Evolutionary conservation across 768 basidiomycete species (phyloP).

Genomic region (Suillus cothurnatus): DNA sequence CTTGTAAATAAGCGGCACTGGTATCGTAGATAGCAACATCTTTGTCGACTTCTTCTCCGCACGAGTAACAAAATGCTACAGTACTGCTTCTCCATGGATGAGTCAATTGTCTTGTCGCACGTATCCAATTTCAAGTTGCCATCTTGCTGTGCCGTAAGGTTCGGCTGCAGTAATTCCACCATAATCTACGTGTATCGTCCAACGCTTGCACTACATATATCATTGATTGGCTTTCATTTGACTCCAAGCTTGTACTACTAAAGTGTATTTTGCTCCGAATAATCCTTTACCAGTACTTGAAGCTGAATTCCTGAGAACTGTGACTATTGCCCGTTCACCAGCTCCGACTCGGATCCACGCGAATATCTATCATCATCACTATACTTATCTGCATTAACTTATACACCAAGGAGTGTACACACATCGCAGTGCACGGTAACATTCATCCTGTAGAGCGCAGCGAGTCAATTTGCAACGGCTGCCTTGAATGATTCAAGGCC

Average conservation of each 20-base stretch:
- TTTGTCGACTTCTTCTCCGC: too few relatives aligned
- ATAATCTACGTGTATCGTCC: neutral
- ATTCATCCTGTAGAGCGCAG: neutral
- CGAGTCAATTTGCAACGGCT: neutral
- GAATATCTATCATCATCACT: conserved; percentile 5
- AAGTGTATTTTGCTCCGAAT: conserved; percentile 1
- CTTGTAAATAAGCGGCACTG: neutral
- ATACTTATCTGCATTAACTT: neutral
- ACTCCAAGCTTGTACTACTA: neutral
- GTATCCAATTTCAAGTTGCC: too few relatives aligned
- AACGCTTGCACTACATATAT: neutral
- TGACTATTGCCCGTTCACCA: neutral
- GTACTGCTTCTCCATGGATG: conserved; percentile 5
- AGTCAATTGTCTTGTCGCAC: too few relatives aligned
- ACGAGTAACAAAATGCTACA: conserved; percentile 5
- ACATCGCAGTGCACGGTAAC: neutral
- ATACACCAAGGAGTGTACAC: neutral
- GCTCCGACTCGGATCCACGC: neutral
- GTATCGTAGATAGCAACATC: too few relatives aligned
- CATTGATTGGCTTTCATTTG: neutral
- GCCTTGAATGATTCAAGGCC: conserved; percentile 1
- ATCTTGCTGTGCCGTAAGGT: neutral
- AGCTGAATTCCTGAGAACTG: conserved; percentile 1
- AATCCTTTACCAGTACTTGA: neutral
- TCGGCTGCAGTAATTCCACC: neutral